Base-by-base conservation (phyloP, 2,329 filamentous ascomycete species). In the Diaporthe ampelina region DNA sequence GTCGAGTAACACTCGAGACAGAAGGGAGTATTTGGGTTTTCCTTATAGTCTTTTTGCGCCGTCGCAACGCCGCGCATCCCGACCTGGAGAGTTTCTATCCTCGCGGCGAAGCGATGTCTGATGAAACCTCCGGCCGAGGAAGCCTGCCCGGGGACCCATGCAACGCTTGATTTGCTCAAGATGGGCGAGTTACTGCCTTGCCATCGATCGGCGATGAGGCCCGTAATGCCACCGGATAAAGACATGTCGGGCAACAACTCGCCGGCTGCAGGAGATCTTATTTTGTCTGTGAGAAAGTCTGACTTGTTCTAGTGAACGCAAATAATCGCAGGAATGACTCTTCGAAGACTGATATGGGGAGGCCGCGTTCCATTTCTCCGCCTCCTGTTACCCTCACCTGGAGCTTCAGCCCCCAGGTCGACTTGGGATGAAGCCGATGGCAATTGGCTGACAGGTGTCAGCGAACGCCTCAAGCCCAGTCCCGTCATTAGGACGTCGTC, bases 401-500 rank as follows among this genome's bases (percentile, higher is more conserved):
- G 63, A 68, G 48, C 63, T 68, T 68, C 48, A 54, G 45, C 32
- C 29, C 63, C n/a, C n/a, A 24, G 45, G 48, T 1, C 13, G 48
- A 68, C 45, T 54, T 68, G 48, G 48, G 63, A 68, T 52, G 48
- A 68, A 68, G 48, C 21, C 63, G 48, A 54, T 54, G 48, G 32
- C 63, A 68, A 68, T 68, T 68, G 32, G 63, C 48, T 68, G 63
- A 54, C 63, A 68, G 63, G 63, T 68, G 63, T 40, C 63, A 68
- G 21, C 63, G 29, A 11, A n/a, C 13, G 17, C 63, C n/a, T 4
- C 29, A 21, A 21, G 32, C 48, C 45, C n/a, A 40, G 32, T 9
- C 43, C 59, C n/a, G 9, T 17, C 17, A 8, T 54, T 40, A 54
- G 32, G 32, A 68, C 24, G 63, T 67, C 26, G 45, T 67, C 63